Base-by-base conservation (phyloP, 2,329 filamentous ascomycete species). In the Pseudopithomyces chartarum region DNA sequence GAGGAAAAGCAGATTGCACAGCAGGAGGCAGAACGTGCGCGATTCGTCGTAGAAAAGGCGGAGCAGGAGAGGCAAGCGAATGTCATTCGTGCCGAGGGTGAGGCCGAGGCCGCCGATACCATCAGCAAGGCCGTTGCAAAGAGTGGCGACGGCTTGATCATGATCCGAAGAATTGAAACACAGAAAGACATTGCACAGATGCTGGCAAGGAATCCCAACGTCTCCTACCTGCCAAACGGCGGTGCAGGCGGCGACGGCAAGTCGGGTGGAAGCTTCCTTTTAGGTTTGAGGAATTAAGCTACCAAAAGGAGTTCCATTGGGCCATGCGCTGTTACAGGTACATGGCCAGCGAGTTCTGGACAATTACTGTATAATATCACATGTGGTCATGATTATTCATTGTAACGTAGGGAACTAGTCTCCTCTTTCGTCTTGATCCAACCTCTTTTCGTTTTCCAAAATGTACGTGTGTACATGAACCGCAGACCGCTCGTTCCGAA, bases 1-100 rank as follows among this genome's bases (percentile, higher is more conserved):
- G 95, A 99, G 83, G 95, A 99, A 87, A 99, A 99, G 88, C 95
- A 99, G 84, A 99, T 99, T 78, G 95, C 95, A 54, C 95, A 99
- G 82, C 95, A 99, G 81, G 95, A 99, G 75, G 95, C 95, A 62
- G 95, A 99, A 85, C 87, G 95, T 64, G 95, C 95, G 47, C 87
- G 95, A 65, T 99, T 99, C 83, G 96, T 99, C 68, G 95, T 99
- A 76, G 95, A 99, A 85, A 92, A 92, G 78, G 95, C 95, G 59
- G 95, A 99, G 85, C 95, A 99, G 83, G 95, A 99, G 83, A 86
- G 95, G 71, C 95, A 99, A 82, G 95, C 95, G 68, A 98, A 95
- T 81, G 95, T 99, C 72, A 99, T 99, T 79, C 87, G 95, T 55
- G 95, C 95, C 51, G 95, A 99, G 85, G 95, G 95, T 76, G 95